phyloP scores from a whole-genome alignment of 192 early-diverging fungal species.

The Coemansia sp. region DNA sequence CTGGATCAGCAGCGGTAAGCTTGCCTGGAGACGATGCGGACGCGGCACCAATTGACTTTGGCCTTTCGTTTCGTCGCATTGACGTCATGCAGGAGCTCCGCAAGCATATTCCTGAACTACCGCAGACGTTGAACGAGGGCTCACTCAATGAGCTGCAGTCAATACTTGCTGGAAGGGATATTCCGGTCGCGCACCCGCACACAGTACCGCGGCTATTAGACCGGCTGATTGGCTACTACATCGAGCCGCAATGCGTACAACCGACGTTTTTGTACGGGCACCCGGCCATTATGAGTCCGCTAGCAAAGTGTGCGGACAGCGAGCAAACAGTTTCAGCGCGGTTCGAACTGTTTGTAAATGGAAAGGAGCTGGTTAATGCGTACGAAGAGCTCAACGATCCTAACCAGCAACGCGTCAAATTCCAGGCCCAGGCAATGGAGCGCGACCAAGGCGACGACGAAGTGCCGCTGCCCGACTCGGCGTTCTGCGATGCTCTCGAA shows the following conservation, averaged over 20 bases:
- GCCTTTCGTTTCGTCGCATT: conserved; percentile 58
- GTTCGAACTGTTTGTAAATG: conserved; percentile 79
- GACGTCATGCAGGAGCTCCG: conserved; percentile 58
- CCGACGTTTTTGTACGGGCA: conserved; percentile 82
- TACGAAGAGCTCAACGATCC: conserved; percentile 93
- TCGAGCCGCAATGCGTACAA: conserved; percentile 75
- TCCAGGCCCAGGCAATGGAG: conserved; percentile 64
- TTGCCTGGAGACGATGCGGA: conserved; percentile 17
- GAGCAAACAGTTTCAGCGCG: conserved; percentile 58
- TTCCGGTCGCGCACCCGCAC: conserved; percentile 53
- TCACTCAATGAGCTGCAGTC: conserved; percentile 11
- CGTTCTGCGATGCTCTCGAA: conserved; percentile 76
- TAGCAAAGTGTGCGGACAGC: conserved; percentile 63
- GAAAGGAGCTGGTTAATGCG: conserved; percentile 79
- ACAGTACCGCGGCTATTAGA: conserved; percentile 72
- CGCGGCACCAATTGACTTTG: conserved; percentile 46
- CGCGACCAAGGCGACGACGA: conserved; percentile 72
- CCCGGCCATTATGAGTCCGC: conserved; percentile 76
- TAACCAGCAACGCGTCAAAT: conserved; percentile 65
- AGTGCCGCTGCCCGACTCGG: conserved; percentile 68
- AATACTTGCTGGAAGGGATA: conserved; percentile 21
- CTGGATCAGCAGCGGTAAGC: conserved; percentile 10
- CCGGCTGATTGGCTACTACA: conserved; percentile 65
- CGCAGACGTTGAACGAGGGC: conserved; percentile 25
- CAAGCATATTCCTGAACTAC: conserved; percentile 42